Percentiles rank a stretch among this genome's conserved stretches.
These are phyloP conservation scores for Hymenoscyphus fructigenus DNA, from an alignment of 2,329 filamentous ascomycete genomes.

Conservation along the genomic window DNA sequence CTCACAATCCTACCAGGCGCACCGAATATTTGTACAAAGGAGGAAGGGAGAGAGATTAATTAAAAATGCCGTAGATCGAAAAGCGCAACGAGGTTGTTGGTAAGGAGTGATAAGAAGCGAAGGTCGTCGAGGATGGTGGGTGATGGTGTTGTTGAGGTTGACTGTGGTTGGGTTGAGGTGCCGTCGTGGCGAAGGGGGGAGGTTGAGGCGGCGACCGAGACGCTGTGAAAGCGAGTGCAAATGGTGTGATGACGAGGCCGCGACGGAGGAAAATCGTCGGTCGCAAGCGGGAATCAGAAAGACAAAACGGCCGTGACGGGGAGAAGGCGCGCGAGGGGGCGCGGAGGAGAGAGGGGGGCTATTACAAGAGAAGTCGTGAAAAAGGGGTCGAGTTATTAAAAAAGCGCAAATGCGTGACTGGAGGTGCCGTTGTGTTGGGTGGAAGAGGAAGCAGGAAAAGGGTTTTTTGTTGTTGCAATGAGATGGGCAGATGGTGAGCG, in stretches of 20 bases:
- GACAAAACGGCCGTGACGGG: neutral
- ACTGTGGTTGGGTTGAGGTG: neutral
- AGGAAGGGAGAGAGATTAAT: conserved; percentile 28
- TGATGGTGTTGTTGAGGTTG: conserved; percentile 14
- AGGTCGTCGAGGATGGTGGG: conserved; percentile 26
- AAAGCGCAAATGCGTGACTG: too few species aligned
- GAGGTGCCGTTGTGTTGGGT: neutral
- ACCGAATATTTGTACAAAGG: conserved; percentile 21
- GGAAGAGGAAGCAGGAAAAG: neutral
- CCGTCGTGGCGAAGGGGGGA: neutral
- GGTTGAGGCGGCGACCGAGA: neutral
- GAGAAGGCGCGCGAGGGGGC: neutral
- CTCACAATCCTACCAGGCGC: conserved; percentile 11
- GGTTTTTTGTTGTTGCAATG: neutral
- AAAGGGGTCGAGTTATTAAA: neutral
- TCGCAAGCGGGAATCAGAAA: neutral
- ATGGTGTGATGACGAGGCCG: conserved; percentile 2
- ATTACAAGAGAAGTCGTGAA: neutral
- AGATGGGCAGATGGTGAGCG: neutral
- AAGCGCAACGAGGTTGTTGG: conserved; percentile 14
- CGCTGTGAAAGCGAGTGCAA: neutral
- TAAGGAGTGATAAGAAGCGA: conserved; percentile 28
- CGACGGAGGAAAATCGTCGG: neutral
- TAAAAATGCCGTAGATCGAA: conserved; percentile 22
- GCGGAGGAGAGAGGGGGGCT: neutral